Evolutionary conservation across 2,329 filamentous ascomycete genomes (phyloP).

Genomic region (Alternaria novae-zelandiae): DNA sequence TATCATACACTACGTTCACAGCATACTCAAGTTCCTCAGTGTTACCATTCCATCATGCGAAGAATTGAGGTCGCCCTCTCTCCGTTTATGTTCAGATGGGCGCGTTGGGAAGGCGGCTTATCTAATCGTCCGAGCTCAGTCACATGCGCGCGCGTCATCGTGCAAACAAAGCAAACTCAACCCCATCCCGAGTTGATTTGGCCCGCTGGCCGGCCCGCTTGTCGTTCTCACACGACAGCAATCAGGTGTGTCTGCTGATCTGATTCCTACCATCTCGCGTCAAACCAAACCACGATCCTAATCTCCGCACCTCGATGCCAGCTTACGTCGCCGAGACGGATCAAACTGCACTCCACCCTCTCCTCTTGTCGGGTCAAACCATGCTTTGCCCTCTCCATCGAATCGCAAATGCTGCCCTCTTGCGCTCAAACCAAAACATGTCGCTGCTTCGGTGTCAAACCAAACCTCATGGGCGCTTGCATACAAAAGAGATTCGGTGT

Average conservation of each 20-base stretch:
- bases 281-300: constrained; percentile 16
- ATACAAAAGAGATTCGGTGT: constrained; percentile 28
- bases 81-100: not conserved
- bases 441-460: constrained; percentile 18
- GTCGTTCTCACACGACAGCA: constrained; percentile 34
- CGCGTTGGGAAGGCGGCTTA: constrained; percentile 6
- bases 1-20: not conserved
- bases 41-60: not conserved
- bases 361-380: constrained; percentile 14
- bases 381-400: constrained; percentile 7
- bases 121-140: constrained; percentile 10
- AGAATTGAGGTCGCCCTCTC: not conserved
- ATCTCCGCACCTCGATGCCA: constrained; percentile 5
- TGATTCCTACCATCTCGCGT: constrained; percentile 1
- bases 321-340: constrained; percentile 2
- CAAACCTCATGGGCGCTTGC: constrained; percentile 17
- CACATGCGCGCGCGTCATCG: constrained; percentile 19
- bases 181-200: constrained; percentile 14
- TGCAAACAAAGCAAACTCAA: constrained; percentile 44
- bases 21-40: not conserved
- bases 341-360: constrained; percentile 1
- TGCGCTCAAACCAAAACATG: constrained; percentile 23
- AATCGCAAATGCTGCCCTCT: constrained; percentile 15
- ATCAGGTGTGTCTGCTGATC: constrained; percentile 31
- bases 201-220: constrained; percentile 28